A percentile compares a stretch with the other conserved stretches of the same genome.
Conservation (phyloP, 2,329 filamentous ascomycete genomes). For the Phoma sp. region DNA sequence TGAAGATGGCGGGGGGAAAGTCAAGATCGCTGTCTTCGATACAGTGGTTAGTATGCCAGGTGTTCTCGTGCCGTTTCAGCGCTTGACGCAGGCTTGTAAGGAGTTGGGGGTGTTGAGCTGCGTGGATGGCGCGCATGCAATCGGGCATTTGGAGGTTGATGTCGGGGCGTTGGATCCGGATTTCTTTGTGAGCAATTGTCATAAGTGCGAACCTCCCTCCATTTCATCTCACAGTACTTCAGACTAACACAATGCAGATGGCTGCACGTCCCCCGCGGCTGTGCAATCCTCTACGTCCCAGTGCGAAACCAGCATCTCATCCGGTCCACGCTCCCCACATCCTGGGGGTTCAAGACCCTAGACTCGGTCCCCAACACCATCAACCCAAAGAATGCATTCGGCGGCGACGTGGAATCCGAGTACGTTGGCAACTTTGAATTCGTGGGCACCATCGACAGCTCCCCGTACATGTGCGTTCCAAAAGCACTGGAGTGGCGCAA, state of each 20-base stretch:
- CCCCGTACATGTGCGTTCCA: slow-evolving; percentile 73
- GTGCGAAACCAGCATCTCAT: slow-evolving; percentile 77
- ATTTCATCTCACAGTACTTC: background rate
- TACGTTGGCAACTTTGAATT: slow-evolving; percentile 79
- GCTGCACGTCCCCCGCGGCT: slow-evolving; percentile 80
- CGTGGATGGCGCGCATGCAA: slow-evolving; percentile 83
- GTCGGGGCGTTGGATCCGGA: slow-evolving; percentile 73
- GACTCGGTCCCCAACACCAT: slow-evolving; percentile 60
- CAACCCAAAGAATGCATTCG: slow-evolving; percentile 32
- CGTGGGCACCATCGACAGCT: slow-evolving; percentile 75
- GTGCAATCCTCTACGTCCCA: slow-evolving; percentile 82
- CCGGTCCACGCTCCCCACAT: slow-evolving; percentile 77
- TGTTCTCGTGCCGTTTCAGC: slow-evolving; percentile 78
- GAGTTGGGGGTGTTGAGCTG: slow-evolving; percentile 73
- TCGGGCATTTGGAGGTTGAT: slow-evolving; percentile 79
- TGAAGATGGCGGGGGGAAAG: slow-evolving; percentile 63
- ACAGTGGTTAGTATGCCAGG: slow-evolving; percentile 80
- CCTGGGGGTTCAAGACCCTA: slow-evolving; percentile 62
- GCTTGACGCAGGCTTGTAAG: slow-evolving; percentile 67
- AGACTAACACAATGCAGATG: slow-evolving; percentile 60
- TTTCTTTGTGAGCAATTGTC: slow-evolving; percentile 83
- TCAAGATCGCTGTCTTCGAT: slow-evolving; percentile 77
- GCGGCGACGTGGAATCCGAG: slow-evolving; percentile 54
- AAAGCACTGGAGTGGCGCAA: slow-evolving; percentile 74
- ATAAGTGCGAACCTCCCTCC: slow-evolving; percentile 32